phyloP scores from a whole-genome alignment of 176 grass and related monocot genomes.

The Oryza coarctata region DNA sequence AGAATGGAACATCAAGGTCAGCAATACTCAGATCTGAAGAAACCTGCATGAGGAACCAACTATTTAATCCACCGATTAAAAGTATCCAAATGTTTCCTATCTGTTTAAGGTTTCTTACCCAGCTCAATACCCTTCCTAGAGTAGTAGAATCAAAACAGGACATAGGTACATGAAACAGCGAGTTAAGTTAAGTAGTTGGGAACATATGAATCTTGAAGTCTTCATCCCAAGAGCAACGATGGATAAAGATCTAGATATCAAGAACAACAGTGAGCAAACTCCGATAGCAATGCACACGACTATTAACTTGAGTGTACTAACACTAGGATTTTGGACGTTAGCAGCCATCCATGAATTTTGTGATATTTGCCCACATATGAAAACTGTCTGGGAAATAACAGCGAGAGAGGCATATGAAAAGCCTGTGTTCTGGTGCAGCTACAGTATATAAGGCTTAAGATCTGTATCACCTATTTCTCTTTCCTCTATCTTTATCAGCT shows the following conservation, averaged over 20 bases:
- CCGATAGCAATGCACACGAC: constrained; percentile 78
- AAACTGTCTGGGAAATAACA: constrained; percentile 55
- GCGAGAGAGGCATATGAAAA: constrained; percentile 58
- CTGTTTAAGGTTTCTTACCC: constrained; percentile 57
- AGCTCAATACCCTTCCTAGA: constrained; percentile 84
- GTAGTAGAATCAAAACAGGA: constrained; percentile 91
- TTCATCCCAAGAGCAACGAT: constrained; percentile 59
- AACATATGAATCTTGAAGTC: constrained; percentile 85
- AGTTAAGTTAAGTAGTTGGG: constrained; percentile 59
- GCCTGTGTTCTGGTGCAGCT: constrained; percentile 77
- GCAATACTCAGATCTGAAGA: constrained; percentile 81
- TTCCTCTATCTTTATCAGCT: constrained; percentile 87
- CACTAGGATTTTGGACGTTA: constrained; percentile 67
- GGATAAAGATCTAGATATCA: constrained; percentile 61
- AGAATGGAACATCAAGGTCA: constrained; percentile 90
- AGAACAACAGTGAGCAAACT: constrained; percentile 51
- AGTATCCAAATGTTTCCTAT: neutral
- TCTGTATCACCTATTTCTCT: constrained; percentile 82
- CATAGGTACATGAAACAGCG: constrained; percentile 80
- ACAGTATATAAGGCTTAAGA: constrained; percentile 74
- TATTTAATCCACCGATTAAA: constrained; percentile 13
- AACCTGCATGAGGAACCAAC: constrained; percentile 51
- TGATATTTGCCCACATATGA: constrained; percentile 76
- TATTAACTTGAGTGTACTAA: constrained; percentile 69
- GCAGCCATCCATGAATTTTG: constrained; percentile 97